Evolutionary conservation across 805 yeast species (phyloP).

Genomic region (Candida chilensis): DNA sequence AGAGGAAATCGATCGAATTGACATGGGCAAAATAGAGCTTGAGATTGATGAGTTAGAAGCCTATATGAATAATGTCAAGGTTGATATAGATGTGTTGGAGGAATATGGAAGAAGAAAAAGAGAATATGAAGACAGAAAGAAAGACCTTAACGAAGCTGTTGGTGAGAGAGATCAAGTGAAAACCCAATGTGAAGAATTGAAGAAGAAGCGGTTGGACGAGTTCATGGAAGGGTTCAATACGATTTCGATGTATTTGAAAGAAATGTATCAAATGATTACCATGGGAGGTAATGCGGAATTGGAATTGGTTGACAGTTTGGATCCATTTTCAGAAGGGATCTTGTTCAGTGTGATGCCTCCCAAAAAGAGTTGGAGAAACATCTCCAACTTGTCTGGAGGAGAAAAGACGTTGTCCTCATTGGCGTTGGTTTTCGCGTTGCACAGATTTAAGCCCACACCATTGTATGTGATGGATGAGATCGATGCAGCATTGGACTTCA

Average conservation of each 20-base stretch:
- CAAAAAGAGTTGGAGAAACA: constrained; percentile 94
- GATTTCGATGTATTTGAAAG: constrained; percentile 83
- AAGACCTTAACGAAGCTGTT: constrained; percentile 63
- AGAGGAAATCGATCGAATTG: constrained; percentile 39
- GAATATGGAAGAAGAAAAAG: constrained; percentile 63
- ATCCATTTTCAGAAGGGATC: constrained; percentile 97
- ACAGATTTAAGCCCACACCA: constrained; percentile 94
- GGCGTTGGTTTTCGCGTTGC: constrained; percentile 93
- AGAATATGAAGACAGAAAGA: constrained; percentile 57
- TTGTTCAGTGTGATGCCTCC: constrained; percentile 99
- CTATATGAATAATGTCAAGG: constrained; percentile 44
- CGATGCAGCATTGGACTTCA: constrained; percentile 95
- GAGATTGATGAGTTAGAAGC: constrained; percentile 49
- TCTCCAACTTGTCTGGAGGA: constrained; percentile 93
- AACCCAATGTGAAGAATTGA: constrained; percentile 54
- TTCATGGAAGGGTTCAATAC: constrained; percentile 88
- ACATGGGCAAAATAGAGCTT: constrained; percentile 36
- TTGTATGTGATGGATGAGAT: constrained; percentile 98
- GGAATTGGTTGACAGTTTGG: constrained; percentile 89
- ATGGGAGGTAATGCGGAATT: constrained; percentile 99
- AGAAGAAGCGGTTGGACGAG: constrained; percentile 70
- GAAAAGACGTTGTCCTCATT: constrained; percentile 92
- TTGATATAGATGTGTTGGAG: constrained; percentile 65
- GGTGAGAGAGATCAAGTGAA: constrained; percentile 55
- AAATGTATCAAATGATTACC: constrained; percentile 97